These are phyloP conservation scores for Pichia terricola DNA, from an alignment of 1,139 yeast genomes.

Conservation along the genomic window DNA sequence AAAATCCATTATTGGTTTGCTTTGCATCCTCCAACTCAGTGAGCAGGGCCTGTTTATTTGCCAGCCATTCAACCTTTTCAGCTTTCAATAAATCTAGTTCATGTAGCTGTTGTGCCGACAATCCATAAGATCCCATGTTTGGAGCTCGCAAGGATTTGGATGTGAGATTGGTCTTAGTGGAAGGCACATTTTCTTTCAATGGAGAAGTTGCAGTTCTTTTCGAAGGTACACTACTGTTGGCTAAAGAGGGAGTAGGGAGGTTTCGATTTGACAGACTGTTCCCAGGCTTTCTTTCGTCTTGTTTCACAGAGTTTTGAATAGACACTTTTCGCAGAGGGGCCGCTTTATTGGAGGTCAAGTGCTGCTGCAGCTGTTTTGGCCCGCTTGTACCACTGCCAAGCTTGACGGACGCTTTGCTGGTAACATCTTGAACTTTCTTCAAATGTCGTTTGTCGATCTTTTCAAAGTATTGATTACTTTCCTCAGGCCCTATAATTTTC, in stretches of 20 bases:
- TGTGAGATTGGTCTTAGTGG: constrained; percentile 20
- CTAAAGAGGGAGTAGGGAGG: background rate
- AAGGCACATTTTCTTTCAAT: constrained; percentile 32
- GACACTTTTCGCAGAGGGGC: background rate
- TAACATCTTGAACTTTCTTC: constrained; percentile 54
- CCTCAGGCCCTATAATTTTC: constrained; percentile 73
- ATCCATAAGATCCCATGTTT: constrained; percentile 13
- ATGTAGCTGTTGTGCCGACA: constrained; percentile 27
- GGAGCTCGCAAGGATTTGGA: constrained; percentile 25
- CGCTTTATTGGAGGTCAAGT: background rate
- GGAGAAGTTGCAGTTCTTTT: constrained; percentile 65
- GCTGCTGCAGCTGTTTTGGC: background rate
- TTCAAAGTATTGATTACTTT: constrained; percentile 49
- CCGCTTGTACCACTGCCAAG: background rate
- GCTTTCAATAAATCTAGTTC: constrained; percentile 44
- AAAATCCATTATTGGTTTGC: constrained; percentile 34
- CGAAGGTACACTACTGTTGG: constrained; percentile 35
- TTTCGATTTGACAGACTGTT: background rate
- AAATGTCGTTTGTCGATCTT: constrained; percentile 62
- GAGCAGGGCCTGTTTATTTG: constrained; percentile 34
- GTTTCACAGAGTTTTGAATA: background rate
- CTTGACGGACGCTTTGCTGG: constrained; percentile 41
- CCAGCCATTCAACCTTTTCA: constrained; percentile 44
- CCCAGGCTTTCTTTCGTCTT: background rate
- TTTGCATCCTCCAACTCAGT: constrained; percentile 33